Percentiles rank a stretch among this genome's conserved stretches.
Conservation (phyloP, 2,329 filamentous ascomycete genomes). For the Talaromyces islandicus region DNA sequence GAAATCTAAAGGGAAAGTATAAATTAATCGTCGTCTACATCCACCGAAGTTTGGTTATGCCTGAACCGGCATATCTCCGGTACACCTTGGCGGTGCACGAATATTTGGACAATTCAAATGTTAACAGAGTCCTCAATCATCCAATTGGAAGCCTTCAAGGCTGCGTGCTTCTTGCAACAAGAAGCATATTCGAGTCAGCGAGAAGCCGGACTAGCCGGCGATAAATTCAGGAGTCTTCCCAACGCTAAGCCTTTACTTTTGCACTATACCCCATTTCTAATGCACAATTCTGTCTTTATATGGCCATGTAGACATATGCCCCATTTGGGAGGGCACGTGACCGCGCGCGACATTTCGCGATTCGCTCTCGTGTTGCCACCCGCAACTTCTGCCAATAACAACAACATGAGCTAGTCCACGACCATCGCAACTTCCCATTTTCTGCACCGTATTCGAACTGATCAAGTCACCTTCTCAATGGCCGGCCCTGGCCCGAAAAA, state of each 20-base stretch:
- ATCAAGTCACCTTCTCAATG: background rate
- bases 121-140: no score
- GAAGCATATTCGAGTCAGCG: background rate
- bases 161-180: no score
- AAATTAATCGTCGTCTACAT: no score
- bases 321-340: background rate
- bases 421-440: background rate
- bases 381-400: background rate
- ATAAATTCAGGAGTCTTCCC: background rate
- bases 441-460: background rate
- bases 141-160: no score
- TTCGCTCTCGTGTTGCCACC: background rate
- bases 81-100: no score
- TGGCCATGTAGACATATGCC: background rate
- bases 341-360: background rate
- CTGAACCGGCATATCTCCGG: no score
- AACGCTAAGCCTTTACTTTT: no score
- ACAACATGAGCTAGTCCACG: background rate
- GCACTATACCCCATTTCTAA: no score
- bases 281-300: background rate
- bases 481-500: slow-evolving; percentile 6
- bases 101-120: no score
- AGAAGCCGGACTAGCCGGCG: background rate
- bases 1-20: no score
- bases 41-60: no score